Base-by-base conservation (phyloP, 2,329 filamentous ascomycete genomes). In the Xylariaceae sp. region DNA sequence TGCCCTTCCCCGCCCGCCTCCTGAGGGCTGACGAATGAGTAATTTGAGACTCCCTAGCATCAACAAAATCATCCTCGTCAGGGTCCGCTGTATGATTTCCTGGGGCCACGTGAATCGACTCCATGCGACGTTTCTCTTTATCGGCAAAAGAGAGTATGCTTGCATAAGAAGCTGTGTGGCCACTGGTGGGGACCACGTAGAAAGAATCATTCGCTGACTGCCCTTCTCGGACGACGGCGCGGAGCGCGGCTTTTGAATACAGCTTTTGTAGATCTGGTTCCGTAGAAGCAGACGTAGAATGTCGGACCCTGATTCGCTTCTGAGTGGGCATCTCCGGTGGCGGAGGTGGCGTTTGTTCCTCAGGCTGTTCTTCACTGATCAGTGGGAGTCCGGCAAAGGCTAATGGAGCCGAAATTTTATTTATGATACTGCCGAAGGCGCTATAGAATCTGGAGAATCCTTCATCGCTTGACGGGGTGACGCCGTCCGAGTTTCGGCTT, bases 341-440 rank as follows among this genome's bases (percentile, higher is more conserved):
- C 12, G 73, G 64, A 9, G 64, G 59, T 29, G 67, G 51, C 19
- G 59, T 52, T 1, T 72, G 66, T 56, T 81, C 79, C 53, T 82
- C 76, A 19, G 76, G 66, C 50, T 64, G 62, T 34, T 74, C 72
- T 50, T 80, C 76, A 32, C 68, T 68, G 31, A 83, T 81, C 4
- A 99, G 77, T 0, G 94, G 94, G 6, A 99, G 80, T 1, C 92
- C 92, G 3, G 94, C 90, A 73, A 96, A 99, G 3, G 91, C 92
- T 32, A 99, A 76, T 1, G 91, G 91, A 0, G 91, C 91, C 0
- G 92, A 95, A 9, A 97, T 82, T 63, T 86, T 88, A 58, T 90
- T 94, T 67, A 97, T 89, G 47, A 96, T 81, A 51, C 82, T 89
- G 53, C 91, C 91, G 65, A 96, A 96, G 1, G 90, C 91, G 55